Percentiles rank a stretch among this genome's conserved stretches.
These are phyloP conservation scores for Neobulgaria alba DNA, from an alignment of 2,329 filamentous ascomycete genomes.

Conservation along the genomic window DNA sequence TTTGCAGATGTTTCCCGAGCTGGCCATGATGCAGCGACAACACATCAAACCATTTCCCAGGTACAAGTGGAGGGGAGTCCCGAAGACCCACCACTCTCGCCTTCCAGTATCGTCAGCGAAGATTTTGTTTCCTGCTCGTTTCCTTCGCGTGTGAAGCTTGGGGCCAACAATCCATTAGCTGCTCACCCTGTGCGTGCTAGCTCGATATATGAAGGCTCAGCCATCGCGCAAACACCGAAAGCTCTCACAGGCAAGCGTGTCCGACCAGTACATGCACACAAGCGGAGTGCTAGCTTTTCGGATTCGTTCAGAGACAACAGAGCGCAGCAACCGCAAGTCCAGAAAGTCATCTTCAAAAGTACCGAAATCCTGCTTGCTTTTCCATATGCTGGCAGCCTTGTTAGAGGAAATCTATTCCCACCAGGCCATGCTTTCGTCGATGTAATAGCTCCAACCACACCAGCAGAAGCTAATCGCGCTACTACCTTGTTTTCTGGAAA, in stretches of 20 bases:
- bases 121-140: constrained; percentile 58
- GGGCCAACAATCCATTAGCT: constrained; percentile 36
- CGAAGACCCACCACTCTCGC: constrained; percentile 37
- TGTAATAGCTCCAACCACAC: constrained; percentile 44
- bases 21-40: constrained; percentile 39
- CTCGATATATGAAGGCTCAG: constrained; percentile 37
- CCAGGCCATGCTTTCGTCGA: constrained; percentile 77
- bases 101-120: constrained; percentile 48
- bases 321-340: constrained; percentile 30
- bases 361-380: constrained; percentile 52
- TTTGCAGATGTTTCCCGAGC: constrained; percentile 39
- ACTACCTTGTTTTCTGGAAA: constrained; percentile 41
- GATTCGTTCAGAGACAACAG: constrained; percentile 70
- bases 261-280: constrained; percentile 55
- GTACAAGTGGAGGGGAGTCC: constrained; percentile 4
- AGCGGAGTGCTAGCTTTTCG: constrained; percentile 78
- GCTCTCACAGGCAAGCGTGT: constrained; percentile 50
- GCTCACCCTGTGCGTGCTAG: constrained; percentile 49
- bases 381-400: constrained; percentile 72
- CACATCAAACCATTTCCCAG: constrained; percentile 19
- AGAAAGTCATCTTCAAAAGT: constrained; percentile 43
- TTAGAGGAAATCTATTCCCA: constrained; percentile 76
- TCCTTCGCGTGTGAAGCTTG: constrained; percentile 41
- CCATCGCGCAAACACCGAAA: constrained; percentile 50
- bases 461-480: constrained; percentile 38